phyloP scores from a whole-genome alignment of 164 flowering plant genomes.

The Berberis thunbergii region DNA sequence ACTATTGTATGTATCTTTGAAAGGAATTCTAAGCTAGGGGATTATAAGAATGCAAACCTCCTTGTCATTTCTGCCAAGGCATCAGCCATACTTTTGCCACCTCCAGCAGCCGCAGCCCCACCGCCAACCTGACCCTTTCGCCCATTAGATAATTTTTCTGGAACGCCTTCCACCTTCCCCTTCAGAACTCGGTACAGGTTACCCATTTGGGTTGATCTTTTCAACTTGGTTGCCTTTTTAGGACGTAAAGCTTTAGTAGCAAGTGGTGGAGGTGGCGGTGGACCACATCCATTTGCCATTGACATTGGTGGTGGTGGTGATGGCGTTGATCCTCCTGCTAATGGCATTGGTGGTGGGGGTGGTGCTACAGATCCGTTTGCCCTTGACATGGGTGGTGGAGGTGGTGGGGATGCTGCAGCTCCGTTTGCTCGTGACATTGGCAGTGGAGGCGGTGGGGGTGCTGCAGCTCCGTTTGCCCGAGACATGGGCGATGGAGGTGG shows the following conservation, averaged over 20 bases:
- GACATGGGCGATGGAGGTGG: constrained; percentile 26
- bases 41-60: constrained; percentile 31
- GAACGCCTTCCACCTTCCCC: constrained; percentile 73
- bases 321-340: constrained; percentile 5
- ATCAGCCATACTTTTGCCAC: constrained; percentile 81
- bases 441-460: constrained; percentile 19
- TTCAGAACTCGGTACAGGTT: constrained; percentile 63
- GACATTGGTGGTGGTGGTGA: constrained; percentile 21
- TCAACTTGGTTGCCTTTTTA: constrained; percentile 54
- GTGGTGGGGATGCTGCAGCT: constrained; percentile 10
- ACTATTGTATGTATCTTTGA: neutral
- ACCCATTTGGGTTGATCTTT: constrained; percentile 72
- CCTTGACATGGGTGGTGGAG: constrained; percentile 17
- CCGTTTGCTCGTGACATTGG: constrained; percentile 7
- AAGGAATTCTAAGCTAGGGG: neutral
- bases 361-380: constrained; percentile 10
- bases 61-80: constrained; percentile 89
- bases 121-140: constrained; percentile 23
- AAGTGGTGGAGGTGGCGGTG: constrained; percentile 59
- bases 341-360: constrained; percentile 26
- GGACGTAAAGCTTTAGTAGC: constrained; percentile 39
- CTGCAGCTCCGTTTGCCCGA: constrained; percentile 1
- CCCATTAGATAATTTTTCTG: constrained; percentile 32
- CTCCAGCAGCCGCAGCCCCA: constrained; percentile 12
- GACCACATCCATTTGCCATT: constrained; percentile 24